These are phyloP conservation scores for Pontederia crassipes DNA, from an alignment of 176 grass and related monocot genomes.

Conservation along the genomic window DNA sequence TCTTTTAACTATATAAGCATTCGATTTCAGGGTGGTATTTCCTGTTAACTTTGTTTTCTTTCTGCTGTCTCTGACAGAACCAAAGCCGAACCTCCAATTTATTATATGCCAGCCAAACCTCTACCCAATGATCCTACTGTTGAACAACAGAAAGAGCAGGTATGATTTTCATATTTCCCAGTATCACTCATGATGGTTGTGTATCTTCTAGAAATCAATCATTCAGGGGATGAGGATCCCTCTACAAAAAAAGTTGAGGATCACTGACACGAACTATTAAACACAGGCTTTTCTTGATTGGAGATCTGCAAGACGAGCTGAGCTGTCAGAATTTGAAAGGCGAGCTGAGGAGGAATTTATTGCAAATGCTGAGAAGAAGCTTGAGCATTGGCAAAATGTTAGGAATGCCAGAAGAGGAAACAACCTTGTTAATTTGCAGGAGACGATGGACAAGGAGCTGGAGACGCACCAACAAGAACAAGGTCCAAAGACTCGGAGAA, in stretches of 20 bases:
- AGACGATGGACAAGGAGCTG: conserved; percentile 85
- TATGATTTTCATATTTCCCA: not conserved
- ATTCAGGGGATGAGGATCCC: not conserved
- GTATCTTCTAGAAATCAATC: not conserved
- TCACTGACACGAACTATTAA: too few relatives aligned
- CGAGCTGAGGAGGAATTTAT: conserved; percentile 75
- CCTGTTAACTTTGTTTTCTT: conserved; percentile 27
- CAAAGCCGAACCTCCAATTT: conserved; percentile 84
- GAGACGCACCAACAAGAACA: conserved; percentile 84
- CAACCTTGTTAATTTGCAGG: conserved; percentile 54
- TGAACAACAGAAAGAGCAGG: conserved; percentile 72
- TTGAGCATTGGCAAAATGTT: conserved; percentile 78
- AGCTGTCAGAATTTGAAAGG: conserved; percentile 70
- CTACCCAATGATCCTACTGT: conserved; percentile 51
- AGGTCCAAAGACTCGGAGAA: conserved; percentile 65
- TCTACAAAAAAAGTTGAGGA: too few relatives aligned
- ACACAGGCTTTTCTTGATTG: conserved; percentile 63
- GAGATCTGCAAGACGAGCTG: conserved; percentile 56
- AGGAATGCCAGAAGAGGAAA: conserved; percentile 41
- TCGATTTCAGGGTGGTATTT: conserved; percentile 15
- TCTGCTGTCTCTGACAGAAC: conserved; percentile 58
- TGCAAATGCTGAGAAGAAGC: conserved; percentile 65
- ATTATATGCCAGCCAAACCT: conserved; percentile 80
- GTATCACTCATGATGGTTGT: too few relatives aligned
- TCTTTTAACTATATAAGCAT: conserved; percentile 4